These are phyloP conservation scores for Hyphodiscus hymeniophilus DNA, from an alignment of 495 filamentous ascomycete species.

Conservation along the genomic window DNA sequence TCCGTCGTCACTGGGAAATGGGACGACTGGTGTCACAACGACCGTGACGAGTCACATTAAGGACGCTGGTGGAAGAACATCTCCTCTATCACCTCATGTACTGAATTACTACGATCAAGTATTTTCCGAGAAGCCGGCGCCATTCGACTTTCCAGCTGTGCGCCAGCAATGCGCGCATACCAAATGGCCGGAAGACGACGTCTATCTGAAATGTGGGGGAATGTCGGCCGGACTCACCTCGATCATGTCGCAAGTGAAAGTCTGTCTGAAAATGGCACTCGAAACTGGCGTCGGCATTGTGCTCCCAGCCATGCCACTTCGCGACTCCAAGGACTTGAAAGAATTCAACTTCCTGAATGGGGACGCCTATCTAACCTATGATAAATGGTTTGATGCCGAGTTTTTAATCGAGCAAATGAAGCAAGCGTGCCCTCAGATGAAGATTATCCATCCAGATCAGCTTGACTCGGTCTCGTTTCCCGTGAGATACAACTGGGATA, in stretches of 20 bases:
- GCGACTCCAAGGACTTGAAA: slow-evolving; percentile 19
- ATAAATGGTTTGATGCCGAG: slow-evolving; percentile 23
- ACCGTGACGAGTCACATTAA: too few relatives aligned
- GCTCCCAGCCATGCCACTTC: slow-evolving; percentile 22
- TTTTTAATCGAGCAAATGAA: slow-evolving; percentile 13
- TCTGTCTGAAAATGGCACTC: slow-evolving; percentile 23
- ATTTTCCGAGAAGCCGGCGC: slow-evolving; percentile 7
- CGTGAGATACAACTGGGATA: slow-evolving; percentile 16
- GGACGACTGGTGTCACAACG: too few relatives aligned
- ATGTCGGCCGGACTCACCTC: slow-evolving; percentile 21
- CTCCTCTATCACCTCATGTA: slow-evolving; percentile 1
- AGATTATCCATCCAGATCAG: slow-evolving; percentile 19
- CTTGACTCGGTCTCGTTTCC: slow-evolving; percentile 1
- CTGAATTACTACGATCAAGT: slow-evolving; percentile 20
- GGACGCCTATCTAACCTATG: slow-evolving; percentile 21
- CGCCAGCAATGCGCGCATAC: slow-evolving; percentile 10
- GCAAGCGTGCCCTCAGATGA: slow-evolving; percentile 19
- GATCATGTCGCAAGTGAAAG: slow-evolving; percentile 25
- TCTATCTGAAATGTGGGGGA: slow-evolving; percentile 19
- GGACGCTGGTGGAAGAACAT: too few relatives aligned
- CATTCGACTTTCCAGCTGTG: slow-evolving; percentile 11
- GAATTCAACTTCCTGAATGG: slow-evolving; percentile 23
- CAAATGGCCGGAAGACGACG: slow-evolving; percentile 13
- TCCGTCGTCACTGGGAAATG: too few relatives aligned
- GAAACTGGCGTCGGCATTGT: slow-evolving; percentile 17